Percentiles rank a stretch among this genome's conserved stretches.
Evolutionary conservation across 495 filamentous ascomycete genomes (phyloP).

Genomic region (Cladorrhinum samala): DNA sequence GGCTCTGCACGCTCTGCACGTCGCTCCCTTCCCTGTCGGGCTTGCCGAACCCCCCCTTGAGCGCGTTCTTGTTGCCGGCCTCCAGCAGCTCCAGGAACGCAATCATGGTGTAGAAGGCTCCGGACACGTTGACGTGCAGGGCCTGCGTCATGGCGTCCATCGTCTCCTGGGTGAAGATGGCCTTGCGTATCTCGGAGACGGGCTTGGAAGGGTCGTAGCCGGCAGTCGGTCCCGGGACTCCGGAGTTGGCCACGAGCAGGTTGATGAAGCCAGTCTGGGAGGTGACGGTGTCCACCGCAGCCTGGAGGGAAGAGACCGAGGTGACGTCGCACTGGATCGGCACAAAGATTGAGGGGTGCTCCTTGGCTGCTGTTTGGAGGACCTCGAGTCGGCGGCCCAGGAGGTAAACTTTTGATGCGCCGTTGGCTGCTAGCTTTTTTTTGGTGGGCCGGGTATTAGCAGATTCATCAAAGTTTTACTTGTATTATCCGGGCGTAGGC

Average conservation of each 20-base stretch:
- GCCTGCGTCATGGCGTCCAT: constrained; percentile 48
- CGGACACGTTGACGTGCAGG: constrained; percentile 55
- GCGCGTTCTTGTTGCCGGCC: constrained; percentile 49
- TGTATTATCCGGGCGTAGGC: too few species aligned
- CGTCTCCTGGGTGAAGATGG: constrained; percentile 34
- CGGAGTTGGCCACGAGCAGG: constrained; percentile 61
- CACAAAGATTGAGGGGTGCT: constrained; percentile 36
- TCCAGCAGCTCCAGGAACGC: constrained; percentile 62
- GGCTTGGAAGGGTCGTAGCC: constrained; percentile 32
- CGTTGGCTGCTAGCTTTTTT: constrained; percentile 57
- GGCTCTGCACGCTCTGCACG: constrained; percentile 44
- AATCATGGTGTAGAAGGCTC: constrained; percentile 54
- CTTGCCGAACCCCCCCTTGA: constrained; percentile 34
- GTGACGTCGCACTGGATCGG: constrained; percentile 61
- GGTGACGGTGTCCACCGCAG: constrained; percentile 46
- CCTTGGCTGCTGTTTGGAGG: constrained; percentile 39
- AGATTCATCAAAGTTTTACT: too few species aligned
- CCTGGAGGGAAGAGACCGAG: constrained; percentile 51
- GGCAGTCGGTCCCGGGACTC: constrained; percentile 35
- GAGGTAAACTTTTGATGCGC: constrained; percentile 63
- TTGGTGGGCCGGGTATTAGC: too few species aligned
- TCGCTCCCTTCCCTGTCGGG: constrained; percentile 15
- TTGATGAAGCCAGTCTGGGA: constrained; percentile 47
- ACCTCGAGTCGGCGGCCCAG: constrained; percentile 52
- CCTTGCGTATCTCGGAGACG: constrained; percentile 31